Evolutionary conservation across 306 rosid genomes (phyloP).

Genomic region (Prunus salicina): DNA sequence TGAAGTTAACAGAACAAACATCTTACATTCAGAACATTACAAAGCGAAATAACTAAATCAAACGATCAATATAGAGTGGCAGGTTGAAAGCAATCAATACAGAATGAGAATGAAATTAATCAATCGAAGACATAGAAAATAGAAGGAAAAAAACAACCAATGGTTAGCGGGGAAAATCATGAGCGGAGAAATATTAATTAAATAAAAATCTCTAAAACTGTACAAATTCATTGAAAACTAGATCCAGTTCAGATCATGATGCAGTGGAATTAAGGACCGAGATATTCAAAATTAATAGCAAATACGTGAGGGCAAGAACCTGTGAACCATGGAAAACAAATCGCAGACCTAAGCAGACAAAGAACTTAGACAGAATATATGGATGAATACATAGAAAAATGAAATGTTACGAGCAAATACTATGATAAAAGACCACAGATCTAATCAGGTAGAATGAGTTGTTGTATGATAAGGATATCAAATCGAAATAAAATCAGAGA

Average conservation of each 20-base stretch:
- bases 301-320: too few relatives aligned
- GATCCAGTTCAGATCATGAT: not conserved
- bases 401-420: not conserved
- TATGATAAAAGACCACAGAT: slow-evolving; percentile 28
- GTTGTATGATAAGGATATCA: not conserved
- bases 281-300: not conserved
- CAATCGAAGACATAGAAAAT: not conserved
- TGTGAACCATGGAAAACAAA: not conserved
- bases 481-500: not conserved
- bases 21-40: not conserved
- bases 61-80: not conserved
- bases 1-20: not conserved
- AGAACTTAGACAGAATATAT: not conserved
- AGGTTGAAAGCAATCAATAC: not conserved
- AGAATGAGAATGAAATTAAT: not conserved
- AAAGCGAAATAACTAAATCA: not conserved
- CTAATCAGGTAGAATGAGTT: slow-evolving; percentile 14
- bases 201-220: not conserved
- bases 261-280: not conserved
- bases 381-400: not conserved
- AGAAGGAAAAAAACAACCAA: not conserved
- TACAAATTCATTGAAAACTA: not conserved
- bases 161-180: not conserved
- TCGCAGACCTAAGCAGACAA: slow-evolving; percentile 22
- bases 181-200: not conserved